These are phyloP conservation scores for Chloris gayana DNA, from an alignment of 176 grass and related monocot genomes.

Conservation along the genomic window DNA sequence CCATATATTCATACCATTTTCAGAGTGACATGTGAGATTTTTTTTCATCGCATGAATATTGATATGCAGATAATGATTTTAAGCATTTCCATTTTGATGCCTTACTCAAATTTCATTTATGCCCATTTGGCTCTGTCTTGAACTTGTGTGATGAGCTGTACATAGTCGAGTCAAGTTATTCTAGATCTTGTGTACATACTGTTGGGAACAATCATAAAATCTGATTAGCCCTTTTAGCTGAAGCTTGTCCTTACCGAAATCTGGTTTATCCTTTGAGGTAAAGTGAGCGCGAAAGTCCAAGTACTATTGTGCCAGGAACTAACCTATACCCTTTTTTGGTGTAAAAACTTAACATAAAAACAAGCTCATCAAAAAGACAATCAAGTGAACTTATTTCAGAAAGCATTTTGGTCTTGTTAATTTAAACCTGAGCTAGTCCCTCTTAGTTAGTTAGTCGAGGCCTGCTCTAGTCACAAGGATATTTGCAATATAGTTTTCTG, in stretches of 20 bases:
- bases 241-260: neutral
- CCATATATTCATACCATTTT: neutral
- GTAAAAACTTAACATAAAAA: neutral
- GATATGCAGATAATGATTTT: neutral
- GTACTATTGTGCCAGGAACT: neutral
- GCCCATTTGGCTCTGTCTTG: neutral
- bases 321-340: neutral
- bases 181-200: neutral
- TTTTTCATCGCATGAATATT: neutral
- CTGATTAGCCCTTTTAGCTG: neutral
- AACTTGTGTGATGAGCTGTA: neutral
- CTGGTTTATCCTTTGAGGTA: neutral
- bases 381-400: neutral
- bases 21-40: neutral
- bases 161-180: neutral
- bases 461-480: neutral
- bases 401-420: neutral
- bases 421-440: neutral
- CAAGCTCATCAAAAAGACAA: neutral
- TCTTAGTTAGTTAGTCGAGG: neutral
- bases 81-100: neutral
- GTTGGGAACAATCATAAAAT: neutral
- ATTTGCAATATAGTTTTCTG: neutral
- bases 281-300: neutral
- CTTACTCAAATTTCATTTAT: neutral